phyloP scores from a whole-genome alignment of 352 stramenopile species.

The Globisporangium viniferum region DNA sequence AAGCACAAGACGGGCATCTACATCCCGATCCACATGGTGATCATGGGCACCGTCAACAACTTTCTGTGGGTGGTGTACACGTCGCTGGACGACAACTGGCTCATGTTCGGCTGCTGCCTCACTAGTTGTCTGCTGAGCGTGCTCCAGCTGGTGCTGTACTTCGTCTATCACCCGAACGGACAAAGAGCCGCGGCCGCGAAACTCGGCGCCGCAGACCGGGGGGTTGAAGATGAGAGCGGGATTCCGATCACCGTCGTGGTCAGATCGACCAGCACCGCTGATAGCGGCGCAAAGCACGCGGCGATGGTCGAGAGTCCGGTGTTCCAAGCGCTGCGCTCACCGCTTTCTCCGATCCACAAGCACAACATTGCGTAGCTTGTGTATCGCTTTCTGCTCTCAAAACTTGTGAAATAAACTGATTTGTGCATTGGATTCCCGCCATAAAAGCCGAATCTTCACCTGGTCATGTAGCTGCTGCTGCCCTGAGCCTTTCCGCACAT shows the following conservation, averaged over 20 bases:
- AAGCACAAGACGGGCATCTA: conserved; percentile 41
- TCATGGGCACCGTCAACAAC: conserved; percentile 44
- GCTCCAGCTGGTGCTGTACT: conserved; percentile 12
- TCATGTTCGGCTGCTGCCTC: conserved; percentile 20
- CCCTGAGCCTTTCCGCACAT: neutral
- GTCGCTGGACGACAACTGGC: conserved; percentile 15
- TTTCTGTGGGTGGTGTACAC: conserved; percentile 29
- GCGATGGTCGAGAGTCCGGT: conserved; percentile 3
- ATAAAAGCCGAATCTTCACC: neutral
- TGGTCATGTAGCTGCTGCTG: neutral
- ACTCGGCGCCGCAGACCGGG: neutral
- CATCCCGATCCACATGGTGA: conserved; percentile 53
- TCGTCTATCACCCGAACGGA: conserved; percentile 12
- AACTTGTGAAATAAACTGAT: neutral
- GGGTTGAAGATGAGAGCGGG: conserved; percentile 1
- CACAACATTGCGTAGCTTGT: neutral
- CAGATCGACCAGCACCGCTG: neutral
- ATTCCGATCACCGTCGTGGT: conserved; percentile 8
- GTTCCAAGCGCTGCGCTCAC: conserved; percentile 10
- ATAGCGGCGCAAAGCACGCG: neutral
- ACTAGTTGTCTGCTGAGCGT: conserved; percentile 13
- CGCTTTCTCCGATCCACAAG: conserved; percentile 8
- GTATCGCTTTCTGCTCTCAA: neutral
- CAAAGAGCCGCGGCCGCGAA: neutral
- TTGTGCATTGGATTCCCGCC: neutral